Evolutionary conservation across 768 basidiomycete species (phyloP), one percentile per base, ranked within the genome.

Genomic region (Calocybe indica): DNA sequence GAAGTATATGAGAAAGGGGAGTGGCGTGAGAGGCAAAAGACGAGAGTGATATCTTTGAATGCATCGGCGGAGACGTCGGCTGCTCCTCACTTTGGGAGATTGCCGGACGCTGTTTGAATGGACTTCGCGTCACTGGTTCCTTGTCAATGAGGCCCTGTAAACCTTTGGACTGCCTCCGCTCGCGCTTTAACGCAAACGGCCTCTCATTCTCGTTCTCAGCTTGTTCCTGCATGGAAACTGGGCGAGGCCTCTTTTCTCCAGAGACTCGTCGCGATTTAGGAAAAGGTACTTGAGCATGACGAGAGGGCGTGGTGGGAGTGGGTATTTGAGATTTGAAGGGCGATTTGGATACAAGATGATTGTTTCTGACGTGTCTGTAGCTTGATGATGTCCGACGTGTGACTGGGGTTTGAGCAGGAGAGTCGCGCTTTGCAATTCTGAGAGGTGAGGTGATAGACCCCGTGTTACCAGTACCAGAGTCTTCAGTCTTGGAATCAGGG

Each of bases 341-440:
- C 8, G 90, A 92, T 55, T 90, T 90, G 29, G 85, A 82, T 12
- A 92, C 90, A 47, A 91, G 82, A 59, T 85, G 82, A 61, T 82
- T 88, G 56, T 71, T 83, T 57, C 75, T 77, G 53, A 91, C 76
- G 63, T 88, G 88, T 54, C 78, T 83, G 67, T 84, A 92, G 63
- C 86, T 89, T 37, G 81, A 83, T 6, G 87, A 89, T 11, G 79
- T 74, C 37, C 89, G 77, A 31, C 89, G 80, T 41, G 82, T 80
- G 39, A 89, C 65, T n/a, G 67, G 62, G 39, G 79, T 70, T 40
- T 69, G 74, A 14, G 70, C 68, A 63, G 40, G 54, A 39, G 73
- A 70, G 47, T 85, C 83, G 50, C 85, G 78, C 61, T 89, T 90
- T 11, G 83, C 67, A 53, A 90, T 88, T 51, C 85, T 77, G 38